Evolutionary conservation across 2,329 filamentous ascomycete species (phyloP).

Genomic region (Neonectria punicea): DNA sequence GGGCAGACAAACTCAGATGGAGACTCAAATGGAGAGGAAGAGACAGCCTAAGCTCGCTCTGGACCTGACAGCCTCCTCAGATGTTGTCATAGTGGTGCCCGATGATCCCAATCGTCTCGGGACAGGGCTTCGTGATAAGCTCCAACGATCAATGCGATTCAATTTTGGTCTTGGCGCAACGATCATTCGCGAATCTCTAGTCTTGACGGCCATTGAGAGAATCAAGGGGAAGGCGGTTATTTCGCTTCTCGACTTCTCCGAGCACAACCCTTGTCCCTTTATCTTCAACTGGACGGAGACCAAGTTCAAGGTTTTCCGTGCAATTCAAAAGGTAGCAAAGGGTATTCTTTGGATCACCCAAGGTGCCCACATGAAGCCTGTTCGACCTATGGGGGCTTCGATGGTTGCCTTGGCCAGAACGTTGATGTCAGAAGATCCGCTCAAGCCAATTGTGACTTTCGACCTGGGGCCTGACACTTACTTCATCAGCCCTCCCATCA

Average conservation of each 20-base stretch:
- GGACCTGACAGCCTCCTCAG: neutral
- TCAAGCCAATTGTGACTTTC: conserved; percentile 56
- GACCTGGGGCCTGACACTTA: conserved; percentile 48
- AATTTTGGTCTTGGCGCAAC: neutral
- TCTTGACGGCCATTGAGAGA: conserved; percentile 22
- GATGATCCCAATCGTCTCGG: conserved; percentile 10
- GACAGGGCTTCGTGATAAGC: neutral
- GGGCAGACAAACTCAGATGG: conserved; percentile 8
- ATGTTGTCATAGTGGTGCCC: conserved; percentile 35
- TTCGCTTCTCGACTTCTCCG: conserved; percentile 58
- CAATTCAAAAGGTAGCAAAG: conserved; percentile 49
- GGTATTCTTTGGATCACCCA: conserved; percentile 61
- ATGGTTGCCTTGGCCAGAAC: conserved; percentile 60
- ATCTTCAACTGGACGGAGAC: conserved; percentile 53
- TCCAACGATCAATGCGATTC: neutral
- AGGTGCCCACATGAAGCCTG: conserved; percentile 51
- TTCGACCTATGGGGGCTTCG: conserved; percentile 50
- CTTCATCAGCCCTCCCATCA: conserved; percentile 8
- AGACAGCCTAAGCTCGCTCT: neutral
- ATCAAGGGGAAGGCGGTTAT: conserved; percentile 50
- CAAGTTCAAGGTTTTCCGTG: conserved; percentile 54
- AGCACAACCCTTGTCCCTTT: conserved; percentile 36
- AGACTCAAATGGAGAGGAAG: conserved; percentile 10
- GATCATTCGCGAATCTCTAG: conserved; percentile 17
- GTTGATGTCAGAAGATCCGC: conserved; percentile 60